phyloP scores from a whole-genome alignment of 2,329 filamentous ascomycete species.

The Sporothrix luriei region DNA sequence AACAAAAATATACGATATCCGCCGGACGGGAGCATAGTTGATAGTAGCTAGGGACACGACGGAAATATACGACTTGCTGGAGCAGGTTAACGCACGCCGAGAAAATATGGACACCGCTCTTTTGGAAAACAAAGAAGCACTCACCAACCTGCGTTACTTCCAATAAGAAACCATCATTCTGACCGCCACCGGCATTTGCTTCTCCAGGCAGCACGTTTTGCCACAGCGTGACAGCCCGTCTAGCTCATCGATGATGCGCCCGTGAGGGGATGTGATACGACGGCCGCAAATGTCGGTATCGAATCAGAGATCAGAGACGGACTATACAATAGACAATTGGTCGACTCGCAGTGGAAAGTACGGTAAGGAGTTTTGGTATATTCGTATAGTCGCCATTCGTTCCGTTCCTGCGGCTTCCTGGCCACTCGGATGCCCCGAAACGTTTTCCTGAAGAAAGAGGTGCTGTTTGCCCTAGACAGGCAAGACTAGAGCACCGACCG shows the following conservation, averaged over 20 bases:
- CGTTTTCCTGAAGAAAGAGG: not conserved
- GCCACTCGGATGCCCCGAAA: not conserved
- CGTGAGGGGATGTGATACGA: not conserved
- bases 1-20: not conserved
- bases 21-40: no score
- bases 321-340: not conserved
- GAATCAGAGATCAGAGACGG: not conserved
- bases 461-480: not conserved
- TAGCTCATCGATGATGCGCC: not conserved
- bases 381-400: not conserved
- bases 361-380: not conserved
- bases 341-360: not conserved
- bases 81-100: not conserved
- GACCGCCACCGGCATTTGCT: not conserved
- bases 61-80: conserved; percentile 9
- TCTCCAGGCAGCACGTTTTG: conserved; percentile 6
- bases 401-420: no score
- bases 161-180: not conserved
- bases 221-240: conserved; percentile 8
- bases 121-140: not conserved
- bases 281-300: not conserved
- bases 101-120: conserved; percentile 4
- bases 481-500: not conserved
- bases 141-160: not conserved
- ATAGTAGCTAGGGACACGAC: no score